Conservation (phyloP, 140 eudicot genomes). For the Flaveria floridana region DNA sequence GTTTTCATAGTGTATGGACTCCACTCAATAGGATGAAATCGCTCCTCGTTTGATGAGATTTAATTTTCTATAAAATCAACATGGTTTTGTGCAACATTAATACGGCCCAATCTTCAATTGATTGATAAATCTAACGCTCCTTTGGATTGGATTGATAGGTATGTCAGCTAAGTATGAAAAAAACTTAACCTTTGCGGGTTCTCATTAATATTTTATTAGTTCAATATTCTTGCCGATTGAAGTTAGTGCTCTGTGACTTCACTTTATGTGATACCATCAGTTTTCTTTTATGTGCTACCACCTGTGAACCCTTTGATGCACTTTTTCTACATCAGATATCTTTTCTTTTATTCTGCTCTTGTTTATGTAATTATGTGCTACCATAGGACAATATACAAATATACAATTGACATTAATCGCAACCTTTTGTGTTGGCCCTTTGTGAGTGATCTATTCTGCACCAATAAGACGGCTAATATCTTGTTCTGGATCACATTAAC, state of each 20-base stretch:
- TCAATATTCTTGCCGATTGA: background rate
- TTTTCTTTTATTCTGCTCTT: background rate
- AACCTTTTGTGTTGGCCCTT: background rate
- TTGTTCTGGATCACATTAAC: background rate
- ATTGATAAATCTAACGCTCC: background rate
- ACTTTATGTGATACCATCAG: too few relatives aligned
- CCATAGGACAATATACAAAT: background rate
- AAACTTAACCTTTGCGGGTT: background rate
- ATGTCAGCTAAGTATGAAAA: background rate
- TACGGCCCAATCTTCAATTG: background rate
- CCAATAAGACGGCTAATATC: background rate
- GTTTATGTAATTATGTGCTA: background rate
- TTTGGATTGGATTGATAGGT: constrained; percentile 1
- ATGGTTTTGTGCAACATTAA: background rate
- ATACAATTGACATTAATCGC: background rate
- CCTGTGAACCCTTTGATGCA: background rate
- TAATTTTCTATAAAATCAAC: constrained; percentile 2
- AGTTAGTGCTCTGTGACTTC: background rate
- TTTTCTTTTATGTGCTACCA: too few relatives aligned
- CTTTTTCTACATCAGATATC: background rate
- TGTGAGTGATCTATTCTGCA: background rate
- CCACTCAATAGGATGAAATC: background rate
- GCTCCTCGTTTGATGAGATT: background rate
- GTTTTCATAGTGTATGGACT: background rate
- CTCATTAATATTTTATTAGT: background rate